Evolutionary conservation across 345 rosid genomes (phyloP).

Genomic region (Pistacia atlantica): DNA sequence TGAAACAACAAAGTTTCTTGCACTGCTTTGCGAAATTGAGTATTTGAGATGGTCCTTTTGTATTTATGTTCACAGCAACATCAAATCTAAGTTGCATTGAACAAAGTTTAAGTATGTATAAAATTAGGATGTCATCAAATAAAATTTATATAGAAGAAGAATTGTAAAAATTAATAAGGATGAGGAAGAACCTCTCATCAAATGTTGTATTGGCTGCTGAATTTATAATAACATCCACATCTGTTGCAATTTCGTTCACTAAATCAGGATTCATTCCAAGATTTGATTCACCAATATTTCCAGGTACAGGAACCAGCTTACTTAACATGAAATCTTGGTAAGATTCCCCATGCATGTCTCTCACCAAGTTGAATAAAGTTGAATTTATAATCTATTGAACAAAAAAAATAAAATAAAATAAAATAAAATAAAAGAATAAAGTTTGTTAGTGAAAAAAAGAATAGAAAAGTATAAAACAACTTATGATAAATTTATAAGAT

Average conservation of each 20-base stretch:
- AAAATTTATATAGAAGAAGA: too few relatives aligned
- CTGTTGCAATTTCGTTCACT: slow-evolving; percentile 6
- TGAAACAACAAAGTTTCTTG: slow-evolving; percentile 33
- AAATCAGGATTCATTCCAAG: slow-evolving; percentile 22
- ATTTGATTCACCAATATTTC: slow-evolving; percentile 14
- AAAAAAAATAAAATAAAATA: too few relatives aligned
- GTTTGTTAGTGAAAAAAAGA: too few relatives aligned
- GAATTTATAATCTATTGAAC: too few relatives aligned
- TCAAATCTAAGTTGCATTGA: slow-evolving; percentile 28
- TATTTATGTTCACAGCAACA: slow-evolving; percentile 21
- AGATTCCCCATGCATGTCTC: not conserved
- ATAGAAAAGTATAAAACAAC: too few relatives aligned
- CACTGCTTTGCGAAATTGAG: slow-evolving; percentile 25
- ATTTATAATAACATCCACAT: slow-evolving; percentile 35
- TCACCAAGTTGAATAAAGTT: not conserved
- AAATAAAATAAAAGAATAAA: too few relatives aligned
- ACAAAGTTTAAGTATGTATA: not conserved
- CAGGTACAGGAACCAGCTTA: not conserved
- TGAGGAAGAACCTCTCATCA: too few relatives aligned
- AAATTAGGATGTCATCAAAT: not conserved
- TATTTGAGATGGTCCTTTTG: slow-evolving; percentile 18
- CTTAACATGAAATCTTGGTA: not conserved
- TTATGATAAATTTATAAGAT: too few relatives aligned
- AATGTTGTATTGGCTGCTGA: slow-evolving; percentile 27
- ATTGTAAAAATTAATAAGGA: too few relatives aligned